Conservation (phyloP, 148 eudicot species). For the Fagopyrum homotropicum region DNA sequence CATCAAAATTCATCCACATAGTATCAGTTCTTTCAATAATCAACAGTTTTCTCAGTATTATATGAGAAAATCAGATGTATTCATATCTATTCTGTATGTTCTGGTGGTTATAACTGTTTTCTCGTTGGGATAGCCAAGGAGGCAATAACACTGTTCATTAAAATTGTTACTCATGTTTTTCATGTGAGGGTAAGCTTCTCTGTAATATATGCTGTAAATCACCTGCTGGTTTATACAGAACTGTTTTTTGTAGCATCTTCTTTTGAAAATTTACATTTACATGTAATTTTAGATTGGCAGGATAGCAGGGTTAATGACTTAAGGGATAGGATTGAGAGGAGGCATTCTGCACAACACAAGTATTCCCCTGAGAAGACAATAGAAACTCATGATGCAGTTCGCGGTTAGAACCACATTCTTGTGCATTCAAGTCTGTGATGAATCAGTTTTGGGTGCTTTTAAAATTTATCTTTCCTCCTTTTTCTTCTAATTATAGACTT, state of each 20-base stretch:
- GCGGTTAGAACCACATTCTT: conserved; percentile 37
- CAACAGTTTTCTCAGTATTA: conserved; percentile 39
- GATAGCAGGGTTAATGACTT: conserved; percentile 44
- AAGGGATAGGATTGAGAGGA: conserved; percentile 72
- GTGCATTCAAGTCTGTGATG: conserved; percentile 5
- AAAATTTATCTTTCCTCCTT: neutral
- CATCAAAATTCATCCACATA: conserved; percentile 32
- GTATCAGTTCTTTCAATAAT: conserved; percentile 32
- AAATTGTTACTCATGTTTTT: conserved; percentile 50
- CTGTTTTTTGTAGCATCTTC: neutral
- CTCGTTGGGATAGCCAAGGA: conserved; percentile 49
- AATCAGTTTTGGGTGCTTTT: neutral
- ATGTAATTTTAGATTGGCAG: conserved; percentile 51
- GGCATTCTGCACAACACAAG: conserved; percentile 56
- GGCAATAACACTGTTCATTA: conserved; percentile 45
- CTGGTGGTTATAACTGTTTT: conserved; percentile 44
- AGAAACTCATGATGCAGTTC: conserved; percentile 34
- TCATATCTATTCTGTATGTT: conserved; percentile 38
- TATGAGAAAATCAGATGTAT: conserved; percentile 46
- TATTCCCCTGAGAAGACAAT: conserved; percentile 55
- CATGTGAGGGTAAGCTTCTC: conserved; percentile 57
- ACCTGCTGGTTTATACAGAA: neutral
- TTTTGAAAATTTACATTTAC: conserved; percentile 17
- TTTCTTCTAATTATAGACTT: neutral
- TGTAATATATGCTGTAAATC: neutral